Percentiles rank a stretch among this genome's conserved stretches.
These are phyloP conservation scores for Syzygium aromaticum DNA, from an alignment of 345 rosid genomes.

Conservation along the genomic window DNA sequence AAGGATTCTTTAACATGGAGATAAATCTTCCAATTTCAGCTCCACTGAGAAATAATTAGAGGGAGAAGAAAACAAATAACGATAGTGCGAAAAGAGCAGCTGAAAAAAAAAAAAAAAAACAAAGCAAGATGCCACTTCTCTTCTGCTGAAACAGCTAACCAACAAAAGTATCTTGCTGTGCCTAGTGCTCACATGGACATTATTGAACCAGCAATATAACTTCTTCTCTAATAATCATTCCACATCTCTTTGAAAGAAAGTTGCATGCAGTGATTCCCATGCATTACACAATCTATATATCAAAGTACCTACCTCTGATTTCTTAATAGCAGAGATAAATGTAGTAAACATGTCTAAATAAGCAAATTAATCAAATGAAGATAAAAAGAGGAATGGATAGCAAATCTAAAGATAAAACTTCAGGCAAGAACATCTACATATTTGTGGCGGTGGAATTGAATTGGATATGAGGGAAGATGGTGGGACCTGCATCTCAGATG, in stretches of 20 bases:
- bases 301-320: neutral
- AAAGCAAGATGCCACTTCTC: neutral
- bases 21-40: constrained; percentile 85
- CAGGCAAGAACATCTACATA: neutral
- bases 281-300: neutral
- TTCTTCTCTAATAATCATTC: neutral
- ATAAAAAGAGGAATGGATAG: neutral
- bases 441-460: neutral
- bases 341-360: neutral
- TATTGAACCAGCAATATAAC: neutral
- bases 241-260: neutral
- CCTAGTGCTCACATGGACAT: neutral
- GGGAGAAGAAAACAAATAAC: neutral
- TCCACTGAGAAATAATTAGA: constrained; percentile 30
- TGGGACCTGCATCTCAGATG: constrained; percentile 88
- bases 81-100: neutral
- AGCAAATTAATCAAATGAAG: neutral
- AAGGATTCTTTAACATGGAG: constrained; percentile 55
- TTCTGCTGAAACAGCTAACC: neutral
- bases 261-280: neutral
- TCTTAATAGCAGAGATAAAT: neutral
- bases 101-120: neutral
- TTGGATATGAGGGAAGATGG: neutral
- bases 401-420: neutral
- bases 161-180: neutral